Percentiles rank a stretch among this genome's conserved stretches.
These are phyloP conservation scores for Hanseniaspora lachancei DNA, from an alignment of 805 yeast species.

Conservation along the genomic window DNA sequence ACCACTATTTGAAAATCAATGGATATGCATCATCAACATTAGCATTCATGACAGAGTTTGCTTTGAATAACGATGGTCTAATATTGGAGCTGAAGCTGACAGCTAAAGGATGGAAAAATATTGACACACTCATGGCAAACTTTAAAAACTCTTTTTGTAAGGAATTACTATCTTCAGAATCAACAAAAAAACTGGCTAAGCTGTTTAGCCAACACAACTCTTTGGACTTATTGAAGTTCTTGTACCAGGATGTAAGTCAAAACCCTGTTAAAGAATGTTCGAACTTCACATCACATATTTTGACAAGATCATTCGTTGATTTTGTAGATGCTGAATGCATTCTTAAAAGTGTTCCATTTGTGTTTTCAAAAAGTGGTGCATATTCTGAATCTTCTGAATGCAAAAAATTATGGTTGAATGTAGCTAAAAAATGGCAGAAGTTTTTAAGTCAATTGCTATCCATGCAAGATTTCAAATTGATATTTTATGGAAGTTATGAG, in stretches of 20 bases:
- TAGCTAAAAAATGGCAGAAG: conserved; percentile 28
- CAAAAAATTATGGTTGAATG: conserved; percentile 32
- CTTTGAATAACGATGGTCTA: conserved; percentile 30
- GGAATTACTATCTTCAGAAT: conserved; percentile 15
- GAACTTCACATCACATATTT: conserved; percentile 26
- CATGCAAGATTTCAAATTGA: conserved; percentile 25
- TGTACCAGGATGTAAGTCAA: conserved; percentile 29
- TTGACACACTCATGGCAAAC: conserved; percentile 26
- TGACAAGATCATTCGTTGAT: conserved; percentile 29
- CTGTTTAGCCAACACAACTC: conserved; percentile 37
- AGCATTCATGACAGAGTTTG: conserved; percentile 33
- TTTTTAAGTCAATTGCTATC: conserved; percentile 25
- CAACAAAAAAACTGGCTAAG: conserved; percentile 25
- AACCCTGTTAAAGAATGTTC: conserved; percentile 40
- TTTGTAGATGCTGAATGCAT: conserved; percentile 29
- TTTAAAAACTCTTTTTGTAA: conserved; percentile 23
- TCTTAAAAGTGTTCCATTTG: conserved; percentile 31
- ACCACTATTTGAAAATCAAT: conserved; percentile 27
- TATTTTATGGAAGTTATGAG: conserved; percentile 26
- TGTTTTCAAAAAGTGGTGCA: conserved; percentile 22
- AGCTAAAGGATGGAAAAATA: conserved; percentile 31
- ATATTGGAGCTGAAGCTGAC: conserved; percentile 41
- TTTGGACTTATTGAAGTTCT: conserved; percentile 35
- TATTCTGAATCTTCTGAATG: conserved; percentile 26
- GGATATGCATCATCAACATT: conserved; percentile 30